Evolutionary conservation across 2,329 filamentous ascomycete species (phyloP), one percentile per base, ranked within the genome.

Genomic region (Stylonectria norvegica): DNA sequence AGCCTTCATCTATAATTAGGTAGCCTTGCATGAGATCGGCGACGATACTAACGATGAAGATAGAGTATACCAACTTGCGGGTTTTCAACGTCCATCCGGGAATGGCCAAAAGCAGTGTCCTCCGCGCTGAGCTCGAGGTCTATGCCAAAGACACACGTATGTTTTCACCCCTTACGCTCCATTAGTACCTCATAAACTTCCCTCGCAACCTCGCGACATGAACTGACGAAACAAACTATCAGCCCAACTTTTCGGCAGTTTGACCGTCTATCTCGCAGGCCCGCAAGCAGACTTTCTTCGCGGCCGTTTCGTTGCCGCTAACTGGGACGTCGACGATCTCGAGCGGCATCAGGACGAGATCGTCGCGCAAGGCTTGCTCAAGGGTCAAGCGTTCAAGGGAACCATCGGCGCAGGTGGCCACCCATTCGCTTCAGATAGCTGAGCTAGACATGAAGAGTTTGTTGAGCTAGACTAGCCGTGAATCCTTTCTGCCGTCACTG

Each of bases 81-180:
- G 15, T 18, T 18, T 32, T 32, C n/a, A 32, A 32, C 17, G 30
- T 32, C n/a, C 30, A 32, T n/a, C 30, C 30, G 9, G 30, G 30
- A 18, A 32, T 32, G 30, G 30, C 17, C 8, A 19, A 32, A 16
- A 32, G 30, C 15, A 32, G 30, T 16, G 30, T 32, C 8, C 15
- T 32, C 10, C 30, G 30, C 15, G 7, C 5, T 9, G 30, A 32
- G 16, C 30, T 32, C 5, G 30, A 32, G 15, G 10, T 17, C 5
- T 32, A 32, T 14, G 30, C 30, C 30, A 17, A 32, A 32, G 30
- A 32, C 19, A 18, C 30, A 5, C 30, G 30, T 32, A 6, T 14
- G 30, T 32, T 9, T n/a, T 10, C 14, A 9, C 28, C 14, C 9
- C 7, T 10, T 16, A 32, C 14, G 30, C 7, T 10, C 8, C 6